A percentile compares a stretch with the other conserved stretches of the same genome.
Conservation (phyloP, 169 alveolate genomes). For the Cryptosporidium felis region DNA sequence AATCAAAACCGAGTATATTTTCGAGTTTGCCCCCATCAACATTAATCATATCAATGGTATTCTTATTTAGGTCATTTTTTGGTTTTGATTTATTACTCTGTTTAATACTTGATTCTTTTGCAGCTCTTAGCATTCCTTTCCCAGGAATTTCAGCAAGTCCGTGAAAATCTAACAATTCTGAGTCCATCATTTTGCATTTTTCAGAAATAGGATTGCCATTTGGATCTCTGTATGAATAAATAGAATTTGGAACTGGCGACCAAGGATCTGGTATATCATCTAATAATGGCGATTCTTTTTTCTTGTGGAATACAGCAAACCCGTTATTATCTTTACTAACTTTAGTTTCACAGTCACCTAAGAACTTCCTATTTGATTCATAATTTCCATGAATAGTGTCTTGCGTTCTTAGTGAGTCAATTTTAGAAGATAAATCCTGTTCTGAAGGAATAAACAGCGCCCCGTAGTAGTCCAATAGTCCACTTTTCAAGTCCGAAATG, state of each 20-base stretch:
- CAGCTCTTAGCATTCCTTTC: constrained; percentile 23
- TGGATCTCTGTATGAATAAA: constrained; percentile 51
- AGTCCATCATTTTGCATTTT: neutral
- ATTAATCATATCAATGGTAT: neutral
- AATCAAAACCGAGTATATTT: constrained; percentile 40
- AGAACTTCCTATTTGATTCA: neutral
- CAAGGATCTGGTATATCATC: constrained; percentile 68
- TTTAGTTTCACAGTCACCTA: neutral
- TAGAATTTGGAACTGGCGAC: constrained; percentile 22
- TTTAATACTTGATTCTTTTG: neutral
- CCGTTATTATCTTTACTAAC: constrained; percentile 45
- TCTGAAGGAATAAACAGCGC: constrained; percentile 60
- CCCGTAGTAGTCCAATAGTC: constrained; percentile 40
- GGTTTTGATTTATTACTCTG: neutral
- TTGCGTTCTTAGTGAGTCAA: constrained; percentile 60
- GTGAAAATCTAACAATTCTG: constrained; percentile 51
- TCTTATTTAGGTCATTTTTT: neutral
- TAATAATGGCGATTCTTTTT: constrained; percentile 36
- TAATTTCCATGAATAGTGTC: constrained; percentile 29
- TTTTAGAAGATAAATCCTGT: constrained; percentile 36
- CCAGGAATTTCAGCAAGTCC: constrained; percentile 60
- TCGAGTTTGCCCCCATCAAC: neutral
- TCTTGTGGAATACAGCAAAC: constrained; percentile 30
- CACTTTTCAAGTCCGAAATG: constrained; percentile 41
- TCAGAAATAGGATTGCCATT: constrained; percentile 50